Evolutionary conservation across 2,329 filamentous ascomycete species (phyloP), one percentile per base, ranked within the genome.

Genomic region (Aspergillaceae sp.): DNA sequence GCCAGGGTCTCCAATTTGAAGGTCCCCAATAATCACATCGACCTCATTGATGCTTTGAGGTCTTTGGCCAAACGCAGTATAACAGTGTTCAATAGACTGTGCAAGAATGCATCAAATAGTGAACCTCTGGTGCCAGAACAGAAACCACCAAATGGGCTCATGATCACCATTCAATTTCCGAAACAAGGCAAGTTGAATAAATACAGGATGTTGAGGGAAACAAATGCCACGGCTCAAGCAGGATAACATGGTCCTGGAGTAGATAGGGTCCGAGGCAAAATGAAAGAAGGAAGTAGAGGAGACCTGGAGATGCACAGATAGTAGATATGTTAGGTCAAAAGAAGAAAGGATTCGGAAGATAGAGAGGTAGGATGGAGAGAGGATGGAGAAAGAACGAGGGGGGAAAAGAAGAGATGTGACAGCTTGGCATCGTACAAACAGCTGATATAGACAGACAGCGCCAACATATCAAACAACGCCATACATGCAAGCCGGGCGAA

Each of bases 341-440:
- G 2, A 35, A 35, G 33, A 35, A 11, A 35, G 7, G 33, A 11
- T 11, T n/a, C 7, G 33, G 10, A 35, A 35, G 33, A 35, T 35
- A 35, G 33, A 19, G 19, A 19, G 19, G 2, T 19, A 35, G 33
- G 33, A 35, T 35, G 10, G 33, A 10, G 33, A 11, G 33, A 35
- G 9, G 10, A 35, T 35, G 32, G 32, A 33, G 19, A 19, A 19
- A 19, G 19, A 19, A 19, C 19, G 32, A 33, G 32, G 32, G 32
- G 10, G 32, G 1, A 34, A 0, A 70, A 71, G 53, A 81, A 26
- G 42, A 40, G n/a, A 19, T 33, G 32, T 33, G 32, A 33, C 3
- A 10, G 32, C 32, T 33, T 10, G 5, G 32, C 5, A 6, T 6
- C 32, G 32, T 33, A 33, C 32, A 33, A 6, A 33, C 32, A 8